phyloP scores from a whole-genome alignment of 805 yeast species.

The Yamadazyma phyllophila region DNA sequence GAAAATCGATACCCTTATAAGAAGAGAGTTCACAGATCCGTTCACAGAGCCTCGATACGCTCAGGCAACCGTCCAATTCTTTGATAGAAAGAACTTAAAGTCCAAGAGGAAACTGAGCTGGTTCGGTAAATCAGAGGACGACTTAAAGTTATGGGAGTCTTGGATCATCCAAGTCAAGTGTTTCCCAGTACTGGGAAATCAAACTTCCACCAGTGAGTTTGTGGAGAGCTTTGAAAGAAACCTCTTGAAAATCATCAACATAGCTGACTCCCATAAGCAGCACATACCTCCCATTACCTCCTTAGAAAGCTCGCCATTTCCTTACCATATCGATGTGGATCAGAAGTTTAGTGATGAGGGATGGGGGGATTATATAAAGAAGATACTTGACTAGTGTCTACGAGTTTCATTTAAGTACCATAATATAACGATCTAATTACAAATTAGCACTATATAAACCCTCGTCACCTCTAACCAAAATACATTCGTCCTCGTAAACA shows the following conservation, averaged over 20 bases:
- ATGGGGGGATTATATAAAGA: conserved; percentile 45
- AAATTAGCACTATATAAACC: conserved; percentile 41
- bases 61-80: conserved; percentile 37
- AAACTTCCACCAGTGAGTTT: conserved; percentile 22
- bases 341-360: conserved; percentile 27
- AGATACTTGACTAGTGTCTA: conserved; percentile 29
- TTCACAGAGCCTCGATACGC: conserved; percentile 17
- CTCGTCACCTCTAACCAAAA: conserved; percentile 65
- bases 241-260: conserved; percentile 47
- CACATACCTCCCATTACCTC: conserved; percentile 77
- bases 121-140: conserved; percentile 47
- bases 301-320: conserved; percentile 66
- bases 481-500: conserved; percentile 60
- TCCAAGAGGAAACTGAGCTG: conserved; percentile 49
- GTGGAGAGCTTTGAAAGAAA: conserved; percentile 36
- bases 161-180: conserved; percentile 60
- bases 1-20: conserved; percentile 30
- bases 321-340: conserved; percentile 32
- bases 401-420: background rate
- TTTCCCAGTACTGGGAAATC: conserved; percentile 25
- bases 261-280: conserved; percentile 54
- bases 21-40: conserved; percentile 18
- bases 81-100: conserved; percentile 33
- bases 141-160: conserved; percentile 60
- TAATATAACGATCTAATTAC: conserved; percentile 13